Base-by-base conservation (phyloP, 441 rosid species). In the Populus hybrid region DNA sequence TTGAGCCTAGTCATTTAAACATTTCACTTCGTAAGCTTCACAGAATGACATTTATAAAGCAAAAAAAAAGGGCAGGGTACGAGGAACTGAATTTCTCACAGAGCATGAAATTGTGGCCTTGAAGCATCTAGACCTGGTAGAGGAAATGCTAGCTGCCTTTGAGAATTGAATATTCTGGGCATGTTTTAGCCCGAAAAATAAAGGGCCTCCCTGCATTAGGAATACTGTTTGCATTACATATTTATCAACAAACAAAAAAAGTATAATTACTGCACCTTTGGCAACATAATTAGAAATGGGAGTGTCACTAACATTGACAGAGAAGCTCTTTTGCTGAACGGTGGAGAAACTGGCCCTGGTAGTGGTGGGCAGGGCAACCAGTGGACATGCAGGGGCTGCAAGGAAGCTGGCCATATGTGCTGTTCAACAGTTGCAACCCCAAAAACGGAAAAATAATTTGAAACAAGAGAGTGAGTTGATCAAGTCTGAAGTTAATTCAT, bases 61-160 rank as follows among this genome's bases (percentile, higher is more conserved):
- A n/a, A 2, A 5, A 6, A 9, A 28, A 53, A 7, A 29, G 56
- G 2, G 5, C 0, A 2, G 64, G 6, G 3, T 2, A 65, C 7
- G 2, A 67, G 23, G 64, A 61, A n/a, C 29, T 26, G 16, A 70
- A 36, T 63, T 16, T 65, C 86, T 86, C 83, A 89, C 92, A 75
- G 84, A 88, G 84, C 94, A 84, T 36, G 89, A 86, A 74, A 90
- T 77, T 63, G 79, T 65, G 23, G 84, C 82, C 78, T 65, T 82
- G 65, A 78, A 81, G 84, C 83, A 77, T 26, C 82, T 82, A 21
- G 87, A 79, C 23, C 77, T 71, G 26, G 83, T 40, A 11, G 78
- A 80, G 26, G 74, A 71, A 66, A 74, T 73, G 59, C 65, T 76
- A 28, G 77, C 74, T 36, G 84, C 80, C 80, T 80, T 78, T 6